Evolutionary conservation across 345 rosid genomes (phyloP).

Genomic region (Eucalyptus regnans): DNA sequence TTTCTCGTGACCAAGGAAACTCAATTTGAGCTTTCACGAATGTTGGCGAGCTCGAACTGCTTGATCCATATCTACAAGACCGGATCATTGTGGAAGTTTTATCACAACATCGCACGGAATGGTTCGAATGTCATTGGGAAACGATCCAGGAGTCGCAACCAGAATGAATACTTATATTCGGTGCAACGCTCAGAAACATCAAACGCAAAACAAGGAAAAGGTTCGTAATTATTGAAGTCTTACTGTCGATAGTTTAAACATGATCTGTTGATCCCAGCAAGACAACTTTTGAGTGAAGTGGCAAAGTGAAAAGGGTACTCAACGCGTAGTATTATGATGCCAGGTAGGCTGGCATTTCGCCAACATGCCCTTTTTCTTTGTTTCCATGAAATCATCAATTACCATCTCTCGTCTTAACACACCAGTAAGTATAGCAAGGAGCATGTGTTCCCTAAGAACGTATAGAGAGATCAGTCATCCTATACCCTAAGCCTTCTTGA

Average conservation of each 20-base stretch:
- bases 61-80: background rate
- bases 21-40: background rate
- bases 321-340: background rate
- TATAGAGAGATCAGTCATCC: background rate
- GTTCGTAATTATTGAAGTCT: background rate
- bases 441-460: background rate
- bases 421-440: background rate
- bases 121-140: background rate
- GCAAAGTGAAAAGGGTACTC: background rate
- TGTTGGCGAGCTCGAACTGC: background rate
- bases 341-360: background rate
- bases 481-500: constrained; percentile 39
- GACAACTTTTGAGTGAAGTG: background rate
- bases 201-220: background rate
- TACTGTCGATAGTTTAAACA: background rate
- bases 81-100: background rate
- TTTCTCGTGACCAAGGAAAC: background rate
- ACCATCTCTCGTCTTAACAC: background rate
- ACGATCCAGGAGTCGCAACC: background rate
- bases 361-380: background rate
- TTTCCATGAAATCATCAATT: background rate
- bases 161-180: background rate
- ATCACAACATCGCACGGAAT: background rate
- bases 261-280: background rate
- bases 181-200: background rate